A percentile compares a stretch with the other conserved stretches of the same genome.
phyloP scores from a whole-genome alignment of 2,329 filamentous ascomycete genomes.

The Aspergillus bombycis region DNA sequence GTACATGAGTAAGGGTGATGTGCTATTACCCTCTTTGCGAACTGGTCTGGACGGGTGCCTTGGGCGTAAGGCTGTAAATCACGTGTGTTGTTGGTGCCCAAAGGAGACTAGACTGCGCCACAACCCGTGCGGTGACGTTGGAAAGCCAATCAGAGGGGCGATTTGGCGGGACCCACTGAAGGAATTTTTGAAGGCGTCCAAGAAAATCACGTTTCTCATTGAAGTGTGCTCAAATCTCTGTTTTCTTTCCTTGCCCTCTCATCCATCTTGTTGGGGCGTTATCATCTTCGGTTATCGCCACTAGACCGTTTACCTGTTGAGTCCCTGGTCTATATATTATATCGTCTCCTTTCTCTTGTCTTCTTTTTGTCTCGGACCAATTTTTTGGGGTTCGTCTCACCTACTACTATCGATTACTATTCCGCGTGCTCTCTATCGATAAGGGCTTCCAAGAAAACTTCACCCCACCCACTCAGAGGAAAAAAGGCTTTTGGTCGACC shows the following conservation, averaged over 20 bases:
- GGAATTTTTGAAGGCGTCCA: conserved; percentile 26
- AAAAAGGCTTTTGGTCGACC: conserved; percentile 27
- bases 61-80: conserved; percentile 15
- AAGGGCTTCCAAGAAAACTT: conserved; percentile 38
- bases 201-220: conserved; percentile 8
- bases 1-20: background rate
- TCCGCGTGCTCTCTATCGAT: conserved; percentile 39
- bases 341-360: background rate
- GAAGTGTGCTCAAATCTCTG: conserved; percentile 13
- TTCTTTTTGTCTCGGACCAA: conserved; percentile 1
- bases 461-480: conserved; percentile 25
- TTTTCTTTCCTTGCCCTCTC: conserved; percentile 10
- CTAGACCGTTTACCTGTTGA: background rate
- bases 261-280: background rate
- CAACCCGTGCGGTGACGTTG: conserved; percentile 32
- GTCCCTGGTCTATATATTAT: background rate
- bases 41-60: conserved; percentile 11
- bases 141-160: conserved; percentile 25
- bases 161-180: conserved; percentile 25
- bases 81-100: conserved; percentile 27
- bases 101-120: conserved; percentile 26
- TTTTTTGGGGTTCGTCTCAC: background rate
- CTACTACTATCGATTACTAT: conserved; percentile 3
- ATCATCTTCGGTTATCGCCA: conserved; percentile 1
- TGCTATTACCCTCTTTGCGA: background rate